These are phyloP conservation scores for Apophysomyces elegans DNA, from an alignment of 371 early-diverging fungal genomes.

Conservation along the genomic window DNA sequence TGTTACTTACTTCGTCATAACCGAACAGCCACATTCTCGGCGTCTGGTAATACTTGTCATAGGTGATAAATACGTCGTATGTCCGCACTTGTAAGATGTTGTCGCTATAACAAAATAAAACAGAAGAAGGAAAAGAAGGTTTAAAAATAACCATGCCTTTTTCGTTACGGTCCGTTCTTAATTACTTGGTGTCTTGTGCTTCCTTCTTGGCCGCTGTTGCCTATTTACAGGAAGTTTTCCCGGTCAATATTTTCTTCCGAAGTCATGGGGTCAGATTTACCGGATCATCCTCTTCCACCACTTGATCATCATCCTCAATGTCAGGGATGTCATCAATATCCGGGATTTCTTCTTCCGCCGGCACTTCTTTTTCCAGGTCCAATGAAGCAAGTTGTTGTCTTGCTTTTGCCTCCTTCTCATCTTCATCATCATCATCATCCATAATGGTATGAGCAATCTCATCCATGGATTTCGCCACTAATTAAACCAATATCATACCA, in stretches of 20 bases:
- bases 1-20: conserved; percentile 77
- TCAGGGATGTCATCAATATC: conserved; percentile 92
- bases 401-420: conserved; percentile 40
- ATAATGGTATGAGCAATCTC: conserved; percentile 72
- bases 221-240: background rate
- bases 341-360: conserved; percentile 63
- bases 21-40: conserved; percentile 97
- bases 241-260: background rate
- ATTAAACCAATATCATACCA: too few relatives aligned
- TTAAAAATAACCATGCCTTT: background rate
- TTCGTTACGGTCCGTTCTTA: background rate
- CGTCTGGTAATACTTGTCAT: conserved; percentile 98
- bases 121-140: background rate
- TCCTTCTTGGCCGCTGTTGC: conserved; percentile 6
- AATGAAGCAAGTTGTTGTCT: conserved; percentile 35
- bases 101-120: conserved; percentile 49
- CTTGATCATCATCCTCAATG: conserved; percentile 82
- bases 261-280: conserved; percentile 24
- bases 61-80: conserved; percentile 96
- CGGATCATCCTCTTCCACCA: conserved; percentile 76
- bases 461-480: conserved; percentile 58
- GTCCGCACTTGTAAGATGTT: conserved; percentile 94
- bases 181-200: conserved; percentile 20
- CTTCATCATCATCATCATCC: conserved; percentile 61
- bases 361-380: conserved; percentile 19